phyloP scores from a whole-genome alignment of 2,329 filamentous ascomycete species.

The Cladosporium sp. region DNA sequence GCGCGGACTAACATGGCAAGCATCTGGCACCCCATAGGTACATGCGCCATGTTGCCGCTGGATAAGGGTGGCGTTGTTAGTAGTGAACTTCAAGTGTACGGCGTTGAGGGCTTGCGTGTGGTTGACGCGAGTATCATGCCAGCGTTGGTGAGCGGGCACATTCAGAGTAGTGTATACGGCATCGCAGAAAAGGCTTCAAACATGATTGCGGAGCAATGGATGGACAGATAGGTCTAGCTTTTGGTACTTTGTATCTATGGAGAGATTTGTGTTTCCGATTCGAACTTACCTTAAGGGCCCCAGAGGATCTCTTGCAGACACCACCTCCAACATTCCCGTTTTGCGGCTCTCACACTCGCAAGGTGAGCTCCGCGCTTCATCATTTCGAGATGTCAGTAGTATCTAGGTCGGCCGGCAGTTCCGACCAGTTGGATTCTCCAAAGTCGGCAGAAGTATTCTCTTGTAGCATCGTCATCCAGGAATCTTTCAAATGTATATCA shows the following conservation, averaged over 20 bases:
- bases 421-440: not conserved
- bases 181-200: conserved; percentile 25
- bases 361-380: too few relatives aligned
- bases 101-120: conserved; percentile 24
- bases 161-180: conserved; percentile 19
- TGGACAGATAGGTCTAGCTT: too few relatives aligned
- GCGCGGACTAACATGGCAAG: conserved; percentile 21
- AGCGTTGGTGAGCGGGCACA: conserved; percentile 17
- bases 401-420: not conserved
- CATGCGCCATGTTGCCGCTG: conserved; percentile 27
- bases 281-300: too few relatives aligned
- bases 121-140: conserved; percentile 31
- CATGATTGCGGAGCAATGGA: conserved; percentile 13
- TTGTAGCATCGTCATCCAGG: conserved; percentile 1
- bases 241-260: too few relatives aligned
- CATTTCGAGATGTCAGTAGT: too few relatives aligned
- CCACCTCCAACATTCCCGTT: too few relatives aligned
- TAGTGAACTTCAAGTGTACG: conserved; percentile 25
- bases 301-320: too few relatives aligned
- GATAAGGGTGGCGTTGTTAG: conserved; percentile 28
- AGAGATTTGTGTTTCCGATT: too few relatives aligned
- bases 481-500: not conserved
- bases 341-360: too few relatives aligned
- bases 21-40: conserved; percentile 32
- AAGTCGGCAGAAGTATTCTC: not conserved